Base-by-base conservation (phyloP, 352 stramenopile species). In the Pythium biforme region DNA sequence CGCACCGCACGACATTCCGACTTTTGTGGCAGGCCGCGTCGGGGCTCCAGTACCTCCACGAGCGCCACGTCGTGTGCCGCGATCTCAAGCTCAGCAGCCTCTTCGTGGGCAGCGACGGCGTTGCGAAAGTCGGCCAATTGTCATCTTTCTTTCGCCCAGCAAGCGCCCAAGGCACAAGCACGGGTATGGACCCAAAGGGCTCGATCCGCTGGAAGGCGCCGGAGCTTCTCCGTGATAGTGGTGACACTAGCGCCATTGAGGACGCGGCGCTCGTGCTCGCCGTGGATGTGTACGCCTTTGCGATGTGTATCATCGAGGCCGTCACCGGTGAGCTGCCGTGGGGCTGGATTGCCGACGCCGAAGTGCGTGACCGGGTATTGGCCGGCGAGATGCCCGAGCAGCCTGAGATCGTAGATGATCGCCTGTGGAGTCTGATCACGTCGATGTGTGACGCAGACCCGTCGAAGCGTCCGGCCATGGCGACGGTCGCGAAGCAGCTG, bases 281-380 rank as follows among this genome's bases (percentile, higher is more conserved):
- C 1, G 73, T 72, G 11, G 82, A 92, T 46, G 73, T 92, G 23
- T 92, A 86, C 56, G 72, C 78, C 8, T 76, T 92, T 52, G 82
- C 76, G 29, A 85, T 92, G 75, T 86, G 75, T 19, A 54, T 89
- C 15, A 22, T 89, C 37, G 82, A 92, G 58, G 82, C 80, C 0
- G 31, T 86, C 10, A 73, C 74, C 5, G 75, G 79, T 17, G 80
- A 89, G 25, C 48, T 89, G n/a, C 82, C 82, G 1, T 90, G 75
- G 75, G 80, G 80, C 0, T 81, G 83, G 55, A 47, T 81, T 25
- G 60, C 70, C 12, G 80, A 92, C 45, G 52, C 72, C 0, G 55
- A 75, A 22, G 68, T 90, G 23, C 74, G 73, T 11, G 59, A 67
- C 19, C 72, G 67, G 25, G 69, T 92, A 19, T 48, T 75, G 7